These are phyloP conservation scores for Debaryomyces subglobosus DNA, from an alignment of 1,139 yeast genomes.

Conservation along the genomic window DNA sequence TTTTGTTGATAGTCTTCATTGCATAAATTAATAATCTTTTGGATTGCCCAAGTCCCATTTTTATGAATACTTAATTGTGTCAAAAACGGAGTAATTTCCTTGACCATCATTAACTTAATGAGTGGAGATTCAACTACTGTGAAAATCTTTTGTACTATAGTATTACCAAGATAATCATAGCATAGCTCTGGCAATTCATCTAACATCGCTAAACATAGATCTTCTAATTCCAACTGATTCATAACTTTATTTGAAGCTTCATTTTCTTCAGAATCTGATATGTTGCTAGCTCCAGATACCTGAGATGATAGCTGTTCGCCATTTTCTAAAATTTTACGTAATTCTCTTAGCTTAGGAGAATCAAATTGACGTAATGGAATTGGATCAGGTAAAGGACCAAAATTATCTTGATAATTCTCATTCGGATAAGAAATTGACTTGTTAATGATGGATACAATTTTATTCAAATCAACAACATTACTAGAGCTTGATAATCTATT, in stretches of 20 bases:
- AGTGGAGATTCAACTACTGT: slow-evolving; percentile 66
- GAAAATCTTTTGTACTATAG: slow-evolving; percentile 90
- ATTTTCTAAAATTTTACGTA: slow-evolving; percentile 57
- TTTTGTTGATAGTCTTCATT: slow-evolving; percentile 68
- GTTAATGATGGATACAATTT: slow-evolving; percentile 35
- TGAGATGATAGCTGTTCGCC: slow-evolving; percentile 27
- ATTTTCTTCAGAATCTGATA: slow-evolving; percentile 14
- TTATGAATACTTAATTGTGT: slow-evolving; percentile 95
- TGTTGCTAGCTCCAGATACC: slow-evolving; percentile 8
- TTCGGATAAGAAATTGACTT: slow-evolving; percentile 36
- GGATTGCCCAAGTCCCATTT: slow-evolving; percentile 99
- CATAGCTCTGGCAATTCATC: slow-evolving; percentile 90
- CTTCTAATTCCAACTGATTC: slow-evolving; percentile 68
- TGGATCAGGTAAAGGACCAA: slow-evolving; percentile 75
- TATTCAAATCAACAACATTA: slow-evolving; percentile 30
- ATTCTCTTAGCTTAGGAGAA: slow-evolving; percentile 75
- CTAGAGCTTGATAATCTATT: slow-evolving; percentile 20
- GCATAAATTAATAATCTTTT: slow-evolving; percentile 80
- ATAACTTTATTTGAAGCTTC: slow-evolving; percentile 19
- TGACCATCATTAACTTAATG: slow-evolving; percentile 79
- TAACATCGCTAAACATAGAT: slow-evolving; percentile 79
- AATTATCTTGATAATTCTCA: slow-evolving; percentile 45
- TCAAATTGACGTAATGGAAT: slow-evolving; percentile 71
- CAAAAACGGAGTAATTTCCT: slow-evolving; percentile 74
- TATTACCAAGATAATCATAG: slow-evolving; percentile 92